A percentile compares a stretch with the other conserved stretches of the same genome.
phyloP scores from a whole-genome alignment of 176 grass and related monocot genomes.

The Bonia amplexicaulis region DNA sequence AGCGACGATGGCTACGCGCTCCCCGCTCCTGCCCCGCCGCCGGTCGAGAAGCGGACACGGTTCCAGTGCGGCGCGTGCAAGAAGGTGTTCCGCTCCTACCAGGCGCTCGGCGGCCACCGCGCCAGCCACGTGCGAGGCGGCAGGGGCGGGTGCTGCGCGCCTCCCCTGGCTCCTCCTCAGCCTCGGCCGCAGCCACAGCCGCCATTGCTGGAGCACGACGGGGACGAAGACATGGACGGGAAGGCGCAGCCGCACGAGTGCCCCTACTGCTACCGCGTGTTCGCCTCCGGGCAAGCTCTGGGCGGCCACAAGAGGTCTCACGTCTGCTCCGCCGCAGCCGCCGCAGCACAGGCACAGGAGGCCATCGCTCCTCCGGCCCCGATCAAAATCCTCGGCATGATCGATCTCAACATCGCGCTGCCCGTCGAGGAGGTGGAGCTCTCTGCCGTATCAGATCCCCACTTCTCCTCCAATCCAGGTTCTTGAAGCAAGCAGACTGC shows the following conservation, averaged over 20 bases:
- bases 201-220: conserved; percentile 34
- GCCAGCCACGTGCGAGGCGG: conserved; percentile 57
- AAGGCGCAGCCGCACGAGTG: conserved; percentile 42
- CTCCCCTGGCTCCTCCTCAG: background rate
- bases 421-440: conserved; percentile 54
- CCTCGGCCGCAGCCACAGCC: background rate
- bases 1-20: conserved; percentile 28
- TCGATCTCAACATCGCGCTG: conserved; percentile 67
- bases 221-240: conserved; percentile 9
- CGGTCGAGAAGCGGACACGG: conserved; percentile 35
- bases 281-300: conserved; percentile 72
- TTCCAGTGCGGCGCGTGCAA: conserved; percentile 57
- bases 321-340: conserved; percentile 21
- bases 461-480: conserved; percentile 13
- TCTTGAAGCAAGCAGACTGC: conserved; percentile 26
- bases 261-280: conserved; percentile 58
- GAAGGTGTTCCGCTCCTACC: conserved; percentile 72
- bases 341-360: background rate
- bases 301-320: conserved; percentile 74
- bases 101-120: conserved; percentile 63
- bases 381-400: conserved; percentile 30
- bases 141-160: conserved; percentile 33
- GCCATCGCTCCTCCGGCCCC: background rate
- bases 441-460: conserved; percentile 51
- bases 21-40: background rate